A percentile compares a stretch with the other conserved stretches of the same genome.
These are phyloP conservation scores for Diaporthe ampelina DNA, from an alignment of 2,329 filamentous ascomycete species.

Conservation along the genomic window DNA sequence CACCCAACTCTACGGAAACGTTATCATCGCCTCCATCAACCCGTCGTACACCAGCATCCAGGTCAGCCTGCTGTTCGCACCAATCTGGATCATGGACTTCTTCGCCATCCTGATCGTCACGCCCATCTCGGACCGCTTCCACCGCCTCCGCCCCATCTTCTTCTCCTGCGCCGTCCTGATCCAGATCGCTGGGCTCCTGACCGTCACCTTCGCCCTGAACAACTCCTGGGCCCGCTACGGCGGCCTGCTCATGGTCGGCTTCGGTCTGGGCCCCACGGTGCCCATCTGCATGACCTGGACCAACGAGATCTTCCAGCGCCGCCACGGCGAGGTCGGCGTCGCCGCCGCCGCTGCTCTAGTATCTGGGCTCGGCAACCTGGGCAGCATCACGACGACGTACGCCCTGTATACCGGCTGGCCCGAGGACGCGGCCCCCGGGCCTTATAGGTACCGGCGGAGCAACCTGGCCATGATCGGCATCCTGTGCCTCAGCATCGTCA, in stretches of 20 bases:
- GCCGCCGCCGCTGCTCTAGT: conserved; percentile 88
- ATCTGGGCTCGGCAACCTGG: conserved; percentile 88
- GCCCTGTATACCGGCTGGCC: conserved; percentile 91
- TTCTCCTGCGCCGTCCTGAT: conserved; percentile 82
- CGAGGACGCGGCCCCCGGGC: conserved; percentile 77
- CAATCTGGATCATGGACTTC: conserved; percentile 95
- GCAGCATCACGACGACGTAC: conserved; percentile 89
- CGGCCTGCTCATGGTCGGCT: conserved; percentile 90
- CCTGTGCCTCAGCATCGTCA: conserved; percentile 80
- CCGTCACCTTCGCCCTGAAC: conserved; percentile 79
- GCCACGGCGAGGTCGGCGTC: conserved; percentile 92
- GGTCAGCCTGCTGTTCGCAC: conserved; percentile 86
- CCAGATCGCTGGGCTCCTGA: conserved; percentile 85
- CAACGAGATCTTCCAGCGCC: conserved; percentile 88
- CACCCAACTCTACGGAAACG: conserved; percentile 87
- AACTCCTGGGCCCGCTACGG: conserved; percentile 89
- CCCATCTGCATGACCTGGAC: conserved; percentile 97
- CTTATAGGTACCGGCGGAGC: conserved; percentile 82
- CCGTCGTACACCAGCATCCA: conserved; percentile 79
- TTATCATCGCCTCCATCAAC: conserved; percentile 87
- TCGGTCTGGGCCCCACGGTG: conserved; percentile 90
- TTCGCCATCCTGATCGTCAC: conserved; percentile 89
- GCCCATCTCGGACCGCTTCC: conserved; percentile 89
- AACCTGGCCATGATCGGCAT: conserved; percentile 93
- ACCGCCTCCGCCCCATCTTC: conserved; percentile 82